These are phyloP conservation scores for Xylaria multiplex DNA, from an alignment of 2,329 filamentous ascomycete genomes.

Conservation along the genomic window DNA sequence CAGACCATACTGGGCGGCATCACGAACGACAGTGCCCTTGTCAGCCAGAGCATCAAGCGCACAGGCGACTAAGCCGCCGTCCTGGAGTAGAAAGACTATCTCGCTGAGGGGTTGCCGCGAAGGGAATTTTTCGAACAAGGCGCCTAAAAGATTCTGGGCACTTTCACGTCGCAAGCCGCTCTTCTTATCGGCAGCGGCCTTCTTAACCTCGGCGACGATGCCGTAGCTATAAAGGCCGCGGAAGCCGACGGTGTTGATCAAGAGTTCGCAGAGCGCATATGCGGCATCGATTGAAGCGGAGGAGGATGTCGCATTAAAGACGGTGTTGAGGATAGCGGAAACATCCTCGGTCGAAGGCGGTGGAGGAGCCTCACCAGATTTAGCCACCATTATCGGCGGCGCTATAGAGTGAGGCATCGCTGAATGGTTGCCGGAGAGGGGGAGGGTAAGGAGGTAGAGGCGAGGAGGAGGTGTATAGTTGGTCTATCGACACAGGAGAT, in stretches of 20 bases:
- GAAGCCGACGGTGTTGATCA: slow-evolving; percentile 65
- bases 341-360: slow-evolving; percentile 75
- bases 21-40: slow-evolving; percentile 87
- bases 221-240: slow-evolving; percentile 64
- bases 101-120: slow-evolving; percentile 80
- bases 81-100: slow-evolving; percentile 82
- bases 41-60: slow-evolving; percentile 89
- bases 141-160: slow-evolving; percentile 93
- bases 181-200: slow-evolving; percentile 94
- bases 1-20: slow-evolving; percentile 92
- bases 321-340: slow-evolving; percentile 69
- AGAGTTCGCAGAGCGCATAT: slow-evolving; percentile 69
- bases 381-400: slow-evolving; percentile 61
- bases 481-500: slow-evolving; percentile 9
- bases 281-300: slow-evolving; percentile 73
- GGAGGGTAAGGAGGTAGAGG: slow-evolving; percentile 11
- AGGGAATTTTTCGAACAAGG: slow-evolving; percentile 90
- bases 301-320: slow-evolving; percentile 76
- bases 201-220: slow-evolving; percentile 65
- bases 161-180: slow-evolving; percentile 85
- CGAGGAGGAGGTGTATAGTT: slow-evolving; percentile 3
- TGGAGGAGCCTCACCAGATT: slow-evolving; percentile 56
- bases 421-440: slow-evolving; percentile 15
- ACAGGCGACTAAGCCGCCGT: slow-evolving; percentile 75
- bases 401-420: slow-evolving; percentile 61